A percentile compares a stretch with the other conserved stretches of the same genome.
Conservation (phyloP, 257 asterid species). For the Nicotiana tabacum region DNA sequence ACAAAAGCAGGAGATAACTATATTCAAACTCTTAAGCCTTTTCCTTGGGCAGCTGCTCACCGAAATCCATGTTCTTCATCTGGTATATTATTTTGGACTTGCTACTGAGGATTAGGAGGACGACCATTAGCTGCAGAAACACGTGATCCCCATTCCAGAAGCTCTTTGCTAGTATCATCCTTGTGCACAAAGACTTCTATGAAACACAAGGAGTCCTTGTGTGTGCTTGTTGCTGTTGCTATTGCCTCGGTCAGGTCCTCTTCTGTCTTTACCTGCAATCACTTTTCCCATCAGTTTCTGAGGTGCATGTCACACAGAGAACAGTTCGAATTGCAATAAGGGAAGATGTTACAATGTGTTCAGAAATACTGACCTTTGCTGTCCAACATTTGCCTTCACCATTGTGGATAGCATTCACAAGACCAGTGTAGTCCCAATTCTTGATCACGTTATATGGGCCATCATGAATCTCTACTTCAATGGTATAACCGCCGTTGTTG, state of each 20-base stretch:
- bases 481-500: conserved; percentile 33
- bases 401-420: conserved; percentile 33
- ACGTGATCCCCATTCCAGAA: conserved; percentile 32
- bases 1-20: neutral
- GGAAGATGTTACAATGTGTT: neutral
- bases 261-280: conserved; percentile 23
- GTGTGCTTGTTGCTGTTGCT: conserved; percentile 18
- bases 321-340: neutral
- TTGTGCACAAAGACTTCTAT: conserved; percentile 23
- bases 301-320: neutral
- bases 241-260: conserved; percentile 29
- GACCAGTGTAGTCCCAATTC: conserved; percentile 27
- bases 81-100: neutral
- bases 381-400: conserved; percentile 41
- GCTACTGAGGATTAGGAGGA: conserved; percentile 28
- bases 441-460: conserved; percentile 34
- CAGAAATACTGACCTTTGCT: conserved; percentile 21
- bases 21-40: neutral
- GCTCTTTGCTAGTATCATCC: conserved; percentile 11
- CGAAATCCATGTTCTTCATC: neutral
- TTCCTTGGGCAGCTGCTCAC: neutral
- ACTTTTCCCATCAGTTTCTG: neutral
- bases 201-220: conserved; percentile 27
- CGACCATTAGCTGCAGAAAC: conserved; percentile 28
- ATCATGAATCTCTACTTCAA: conserved; percentile 34